Evolutionary conservation across 2,329 filamentous ascomycete genomes (phyloP).

Genomic region (Sporothrix curviconia): DNA sequence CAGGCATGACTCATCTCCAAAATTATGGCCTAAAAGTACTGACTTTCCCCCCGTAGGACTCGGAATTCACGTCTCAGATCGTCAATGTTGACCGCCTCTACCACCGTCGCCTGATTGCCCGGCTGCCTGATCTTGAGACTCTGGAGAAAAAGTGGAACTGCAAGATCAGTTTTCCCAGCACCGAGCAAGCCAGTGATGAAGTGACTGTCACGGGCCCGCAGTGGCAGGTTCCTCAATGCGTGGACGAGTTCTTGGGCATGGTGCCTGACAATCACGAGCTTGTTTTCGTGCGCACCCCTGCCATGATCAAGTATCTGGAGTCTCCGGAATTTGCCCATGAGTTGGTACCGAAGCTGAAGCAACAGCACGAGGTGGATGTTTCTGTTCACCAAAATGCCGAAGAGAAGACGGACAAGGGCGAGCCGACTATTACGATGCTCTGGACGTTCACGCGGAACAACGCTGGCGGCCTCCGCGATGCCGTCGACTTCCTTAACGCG

Average conservation of each 20-base stretch:
- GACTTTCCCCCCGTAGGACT: too few species aligned
- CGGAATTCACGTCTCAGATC: conserved; percentile 90
- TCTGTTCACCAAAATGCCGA: conserved; percentile 61
- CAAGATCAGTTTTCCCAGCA: conserved; percentile 97
- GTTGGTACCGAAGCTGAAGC: conserved; percentile 75
- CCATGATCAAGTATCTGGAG: conserved; percentile 74
- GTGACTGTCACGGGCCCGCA: conserved; percentile 94
- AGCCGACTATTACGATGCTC: conserved; percentile 55
- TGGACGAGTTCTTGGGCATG: conserved; percentile 95
- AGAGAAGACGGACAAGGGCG: conserved; percentile 51
- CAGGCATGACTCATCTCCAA: too few species aligned
- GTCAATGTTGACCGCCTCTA: conserved; percentile 92
- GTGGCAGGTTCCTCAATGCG: conserved; percentile 95
- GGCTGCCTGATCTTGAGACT: conserved; percentile 83
- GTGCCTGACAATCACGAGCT: conserved; percentile 94
- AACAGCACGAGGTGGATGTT: conserved; percentile 86
- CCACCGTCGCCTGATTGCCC: conserved; percentile 85
- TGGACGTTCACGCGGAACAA: conserved; percentile 95
- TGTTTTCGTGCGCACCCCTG: conserved; percentile 67
- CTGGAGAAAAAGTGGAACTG: conserved; percentile 99
- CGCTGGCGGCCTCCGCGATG: conserved; percentile 87
- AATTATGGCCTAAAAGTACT: too few species aligned
- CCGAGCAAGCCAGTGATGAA: conserved; percentile 92
- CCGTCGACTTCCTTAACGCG: conserved; percentile 86
- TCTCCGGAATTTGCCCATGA: conserved; percentile 76